Evolutionary conservation across 78 protist species (phyloP).

Genomic region (Emiliania huxleyi): DNA sequence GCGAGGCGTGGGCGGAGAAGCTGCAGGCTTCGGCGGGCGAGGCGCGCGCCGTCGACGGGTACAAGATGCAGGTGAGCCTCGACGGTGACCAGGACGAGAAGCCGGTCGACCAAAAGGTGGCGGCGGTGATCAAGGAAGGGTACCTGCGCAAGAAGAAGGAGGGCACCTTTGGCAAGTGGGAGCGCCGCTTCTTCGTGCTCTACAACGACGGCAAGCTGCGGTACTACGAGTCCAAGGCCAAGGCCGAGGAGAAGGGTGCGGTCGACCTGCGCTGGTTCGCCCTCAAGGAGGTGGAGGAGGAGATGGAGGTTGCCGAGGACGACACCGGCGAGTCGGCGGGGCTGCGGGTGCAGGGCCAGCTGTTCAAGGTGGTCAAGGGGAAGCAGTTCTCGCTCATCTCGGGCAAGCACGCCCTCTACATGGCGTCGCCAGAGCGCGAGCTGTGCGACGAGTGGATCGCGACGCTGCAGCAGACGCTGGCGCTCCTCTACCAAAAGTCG

Average conservation of each 20-base stretch:
- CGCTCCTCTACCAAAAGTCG: slow-evolving; percentile 1
- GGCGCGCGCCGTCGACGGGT: neutral
- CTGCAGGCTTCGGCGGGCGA: neutral
- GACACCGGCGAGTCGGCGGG: neutral
- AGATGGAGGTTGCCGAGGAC: neutral
- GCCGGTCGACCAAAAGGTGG: neutral
- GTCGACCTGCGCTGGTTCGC: neutral
- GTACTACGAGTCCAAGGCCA: neutral
- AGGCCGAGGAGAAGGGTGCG: neutral
- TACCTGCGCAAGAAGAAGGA: neutral
- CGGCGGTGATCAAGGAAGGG: neutral
- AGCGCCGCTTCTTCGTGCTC: neutral
- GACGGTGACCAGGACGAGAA: neutral
- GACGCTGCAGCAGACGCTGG: neutral
- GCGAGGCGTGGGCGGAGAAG: neutral
- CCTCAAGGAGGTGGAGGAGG: neutral
- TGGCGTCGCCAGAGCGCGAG: neutral
- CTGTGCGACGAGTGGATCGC: neutral
- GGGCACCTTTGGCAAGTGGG: neutral
- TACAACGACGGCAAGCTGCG: neutral
- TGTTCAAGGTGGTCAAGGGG: neutral
- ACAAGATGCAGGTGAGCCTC: neutral
- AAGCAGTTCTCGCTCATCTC: neutral
- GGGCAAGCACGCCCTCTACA: neutral
- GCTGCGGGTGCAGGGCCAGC: neutral